Percentiles rank a stretch among this genome's conserved stretches.
phyloP scores from a whole-genome alignment of 306 rosid genomes.

The Castanea crenata region DNA sequence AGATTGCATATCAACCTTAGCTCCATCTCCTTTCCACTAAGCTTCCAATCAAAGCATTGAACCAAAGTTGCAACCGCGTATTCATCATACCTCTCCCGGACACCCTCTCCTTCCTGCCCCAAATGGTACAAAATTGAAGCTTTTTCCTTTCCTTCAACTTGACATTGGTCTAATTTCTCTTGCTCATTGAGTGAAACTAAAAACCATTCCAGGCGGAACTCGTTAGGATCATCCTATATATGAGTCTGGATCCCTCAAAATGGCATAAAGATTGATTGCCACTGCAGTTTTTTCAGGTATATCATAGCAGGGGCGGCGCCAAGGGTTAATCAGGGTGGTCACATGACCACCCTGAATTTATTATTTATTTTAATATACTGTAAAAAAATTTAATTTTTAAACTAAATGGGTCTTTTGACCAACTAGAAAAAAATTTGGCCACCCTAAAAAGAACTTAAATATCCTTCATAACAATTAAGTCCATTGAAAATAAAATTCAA shows the following conservation, averaged over 20 bases:
- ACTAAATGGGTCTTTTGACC: too few species aligned
- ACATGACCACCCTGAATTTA: too few species aligned
- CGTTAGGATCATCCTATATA: conserved; percentile 37
- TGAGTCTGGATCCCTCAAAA: conserved; percentile 45
- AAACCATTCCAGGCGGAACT: conserved; percentile 47
- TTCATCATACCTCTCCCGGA: conserved; percentile 42
- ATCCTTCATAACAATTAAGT: too few species aligned
- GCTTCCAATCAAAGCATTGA: conserved; percentile 62
- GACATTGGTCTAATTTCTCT: neutral
- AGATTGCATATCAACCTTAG: conserved; percentile 40
- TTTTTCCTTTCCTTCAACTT: conserved; percentile 8
- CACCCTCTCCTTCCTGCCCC: conserved; percentile 54
- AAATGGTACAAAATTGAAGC: conserved; percentile 42
- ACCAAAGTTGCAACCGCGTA: conserved; percentile 42
- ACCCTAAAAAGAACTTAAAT: too few species aligned
- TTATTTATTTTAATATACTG: too few species aligned
- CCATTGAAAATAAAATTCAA: too few species aligned
- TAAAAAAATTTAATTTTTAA: too few species aligned
- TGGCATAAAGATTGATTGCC: conserved; percentile 47
- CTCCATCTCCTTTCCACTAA: conserved; percentile 32
- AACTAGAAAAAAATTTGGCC: too few species aligned
- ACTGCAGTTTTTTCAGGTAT: conserved; percentile 36
- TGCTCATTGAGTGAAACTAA: conserved; percentile 14
- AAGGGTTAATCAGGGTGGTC: too few species aligned
- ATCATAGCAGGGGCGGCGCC: too few species aligned